Base-by-base conservation (phyloP, 768 basidiomycete species). In the Hemileccinum rubropunctum region DNA sequence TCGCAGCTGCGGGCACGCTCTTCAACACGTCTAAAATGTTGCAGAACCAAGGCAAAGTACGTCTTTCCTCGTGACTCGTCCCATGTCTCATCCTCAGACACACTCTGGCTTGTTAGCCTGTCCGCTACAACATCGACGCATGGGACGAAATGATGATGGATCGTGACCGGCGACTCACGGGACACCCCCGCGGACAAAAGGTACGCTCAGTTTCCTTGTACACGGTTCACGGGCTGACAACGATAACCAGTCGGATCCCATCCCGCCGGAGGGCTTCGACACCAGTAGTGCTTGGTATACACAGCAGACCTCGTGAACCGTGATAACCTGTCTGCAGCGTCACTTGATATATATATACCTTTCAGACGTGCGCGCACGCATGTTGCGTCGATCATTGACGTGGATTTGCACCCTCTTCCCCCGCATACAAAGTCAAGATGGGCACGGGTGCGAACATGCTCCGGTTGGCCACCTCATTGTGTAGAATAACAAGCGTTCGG, bases 101-200 rank as follows among this genome's bases (percentile, higher is more conserved):
- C 26, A 11, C 26, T 14, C 23, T n/a, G 17, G 13, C 23, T 14
- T 26, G 7, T 37, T 52, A 95, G 93, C 85, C 88, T 47, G 80
- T 88, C 28, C 81, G 95, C 42, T 95, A 94, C 62, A 79, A 83
- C 45, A 64, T 95, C 30, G 95, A 98, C 63, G 70, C 78, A 18
- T 98, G 92, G 93, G 95, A 98, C 54, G 80, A 88, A 46, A 91
- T 90, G 88, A 91, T 98, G 92, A 92, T 98, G 86, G 81, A 84
- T 62, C 77, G 95, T 48, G 95, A 98, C 73, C 76, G 79, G 63
- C 77, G 89, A 55, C 68, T 98, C 63, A 97, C 94, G 3, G 95
- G 95, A 12, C 88, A 89, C 64, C 61, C 72, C 60, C 81, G 95
- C 57, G 92, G 92, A 47, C 95, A 98, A 67, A 77, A 78, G 65